phyloP scores from a whole-genome alignment of 495 filamentous ascomycete species.

The Lasiosphaeriaceae sp. region DNA sequence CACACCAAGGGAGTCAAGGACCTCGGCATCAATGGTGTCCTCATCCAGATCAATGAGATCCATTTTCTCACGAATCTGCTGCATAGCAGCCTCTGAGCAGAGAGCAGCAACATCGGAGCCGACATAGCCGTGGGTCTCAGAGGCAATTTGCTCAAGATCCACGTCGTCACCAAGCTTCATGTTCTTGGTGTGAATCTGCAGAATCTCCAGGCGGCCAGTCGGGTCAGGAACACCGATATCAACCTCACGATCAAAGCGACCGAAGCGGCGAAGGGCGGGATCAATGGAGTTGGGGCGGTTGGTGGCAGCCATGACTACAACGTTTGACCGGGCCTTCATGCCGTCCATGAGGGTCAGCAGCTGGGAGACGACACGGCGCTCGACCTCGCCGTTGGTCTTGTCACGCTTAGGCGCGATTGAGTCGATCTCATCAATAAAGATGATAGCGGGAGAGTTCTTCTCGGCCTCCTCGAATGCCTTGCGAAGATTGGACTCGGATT shows the following conservation, averaged over 20 bases:
- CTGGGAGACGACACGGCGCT: conserved; percentile 97
- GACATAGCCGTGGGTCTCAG: conserved; percentile 98
- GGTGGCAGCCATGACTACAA: conserved; percentile 97
- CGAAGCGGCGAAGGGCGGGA: conserved; percentile 92
- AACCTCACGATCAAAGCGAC: conserved; percentile 97
- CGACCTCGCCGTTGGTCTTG: conserved; percentile 98
- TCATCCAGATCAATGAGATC: conserved; percentile 98
- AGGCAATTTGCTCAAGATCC: conserved; percentile 91
- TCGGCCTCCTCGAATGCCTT: conserved; percentile 99
- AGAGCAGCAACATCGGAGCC: conserved; percentile 98
- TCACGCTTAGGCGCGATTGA: conserved; percentile 99
- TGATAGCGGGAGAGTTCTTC: conserved; percentile 98
- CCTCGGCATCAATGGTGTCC: conserved; percentile 98
- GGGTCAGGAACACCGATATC: conserved; percentile 98
- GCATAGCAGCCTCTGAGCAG: conserved; percentile 98
- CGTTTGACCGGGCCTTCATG: conserved; percentile 98
- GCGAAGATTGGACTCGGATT: conserved; percentile 94
- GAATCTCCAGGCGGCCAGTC: conserved; percentile 96
- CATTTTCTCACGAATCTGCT: conserved; percentile 99
- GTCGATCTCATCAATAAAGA: conserved; percentile 99
- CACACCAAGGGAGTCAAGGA: conserved; percentile 94
- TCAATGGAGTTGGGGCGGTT: conserved; percentile 98
- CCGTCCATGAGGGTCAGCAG: conserved; percentile 98
- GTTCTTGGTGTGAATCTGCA: conserved; percentile 99
- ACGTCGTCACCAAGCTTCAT: conserved; percentile 99